phyloP scores from a whole-genome alignment of 306 rosid species.

The Lathyrus tuberosus region DNA sequence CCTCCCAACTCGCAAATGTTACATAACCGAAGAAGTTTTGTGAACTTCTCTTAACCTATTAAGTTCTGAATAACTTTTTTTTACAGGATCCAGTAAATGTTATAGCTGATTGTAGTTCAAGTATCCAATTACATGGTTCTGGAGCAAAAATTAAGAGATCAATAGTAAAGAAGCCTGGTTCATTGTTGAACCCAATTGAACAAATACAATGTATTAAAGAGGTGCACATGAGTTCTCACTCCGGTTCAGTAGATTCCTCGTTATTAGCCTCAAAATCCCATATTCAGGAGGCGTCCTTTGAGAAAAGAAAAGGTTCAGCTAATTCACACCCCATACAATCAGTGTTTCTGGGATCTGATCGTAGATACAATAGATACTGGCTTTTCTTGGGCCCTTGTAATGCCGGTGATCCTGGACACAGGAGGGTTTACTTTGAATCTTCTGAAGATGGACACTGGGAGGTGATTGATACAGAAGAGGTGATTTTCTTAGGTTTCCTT shows the following conservation, averaged over 20 bases:
- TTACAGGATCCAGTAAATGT: slow-evolving; percentile 56
- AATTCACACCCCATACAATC: slow-evolving; percentile 84
- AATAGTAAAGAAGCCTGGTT: slow-evolving; percentile 50
- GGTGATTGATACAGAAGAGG: slow-evolving; percentile 92
- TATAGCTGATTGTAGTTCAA: slow-evolving; percentile 56
- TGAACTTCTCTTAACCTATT: slow-evolving; percentile 20
- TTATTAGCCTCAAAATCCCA: slow-evolving; percentile 49
- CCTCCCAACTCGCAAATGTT: slow-evolving; percentile 9
- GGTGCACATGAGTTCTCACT: slow-evolving; percentile 49
- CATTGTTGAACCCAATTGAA: slow-evolving; percentile 51
- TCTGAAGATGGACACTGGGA: slow-evolving; percentile 99
- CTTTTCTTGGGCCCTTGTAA: slow-evolving; percentile 95
- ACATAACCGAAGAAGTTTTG: slow-evolving; percentile 1
- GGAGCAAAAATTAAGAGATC: slow-evolving; percentile 93
- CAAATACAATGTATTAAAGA: slow-evolving; percentile 50
- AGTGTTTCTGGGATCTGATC: slow-evolving; percentile 95
- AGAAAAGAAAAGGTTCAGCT: slow-evolving; percentile 40
- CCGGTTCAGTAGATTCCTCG: slow-evolving; percentile 67
- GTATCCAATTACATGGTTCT: slow-evolving; percentile 61
- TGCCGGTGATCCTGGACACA: slow-evolving; percentile 84
- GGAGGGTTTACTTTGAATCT: slow-evolving; percentile 96
- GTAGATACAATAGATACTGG: slow-evolving; percentile 96
- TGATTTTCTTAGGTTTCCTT: slow-evolving; percentile 40
- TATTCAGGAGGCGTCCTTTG: slow-evolving; percentile 38
- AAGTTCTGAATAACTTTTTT: slow-evolving; percentile 27